Percentiles rank a stretch among this genome's conserved stretches.
Evolutionary conservation across 208 protist genomes (phyloP).

Genomic region (Strigomonas culicis): DNA sequence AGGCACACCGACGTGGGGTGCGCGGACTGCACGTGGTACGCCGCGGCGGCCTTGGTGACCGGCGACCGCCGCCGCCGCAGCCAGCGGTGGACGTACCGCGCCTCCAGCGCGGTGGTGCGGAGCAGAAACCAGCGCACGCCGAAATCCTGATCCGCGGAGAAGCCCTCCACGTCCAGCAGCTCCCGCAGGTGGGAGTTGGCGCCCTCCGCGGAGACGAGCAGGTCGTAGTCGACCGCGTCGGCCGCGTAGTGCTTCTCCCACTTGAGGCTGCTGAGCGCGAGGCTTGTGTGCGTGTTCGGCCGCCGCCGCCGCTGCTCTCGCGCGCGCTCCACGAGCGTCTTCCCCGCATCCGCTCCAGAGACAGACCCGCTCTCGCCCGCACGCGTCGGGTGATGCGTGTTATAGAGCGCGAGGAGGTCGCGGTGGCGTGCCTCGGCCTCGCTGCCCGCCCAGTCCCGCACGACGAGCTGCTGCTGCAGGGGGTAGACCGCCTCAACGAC

Average conservation of each 20-base stretch:
- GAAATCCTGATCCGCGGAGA: slow-evolving; percentile 70
- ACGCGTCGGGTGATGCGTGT: no score
- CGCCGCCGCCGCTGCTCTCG: slow-evolving; percentile 9
- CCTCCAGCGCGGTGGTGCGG: slow-evolving; percentile 31
- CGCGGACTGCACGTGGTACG: slow-evolving; percentile 50
- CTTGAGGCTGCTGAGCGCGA: slow-evolving; percentile 63
- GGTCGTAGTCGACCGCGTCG: slow-evolving; percentile 78
- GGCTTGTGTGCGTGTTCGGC: slow-evolving; percentile 43
- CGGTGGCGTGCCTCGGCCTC: slow-evolving; percentile 9
- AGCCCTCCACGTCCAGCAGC: slow-evolving; percentile 83
- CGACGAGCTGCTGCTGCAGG: slow-evolving; percentile 65
- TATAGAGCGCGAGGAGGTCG: slow-evolving; percentile 1
- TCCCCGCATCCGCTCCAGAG: background rate
- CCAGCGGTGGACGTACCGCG: slow-evolving; percentile 82
- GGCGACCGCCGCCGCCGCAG: slow-evolving; percentile 47
- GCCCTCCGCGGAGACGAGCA: slow-evolving; percentile 80
- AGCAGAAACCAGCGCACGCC: slow-evolving; percentile 76
- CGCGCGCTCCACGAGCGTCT: slow-evolving; percentile 12
- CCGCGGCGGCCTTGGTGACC: slow-evolving; percentile 23
- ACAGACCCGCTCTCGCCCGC: no score
- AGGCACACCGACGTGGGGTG: slow-evolving; percentile 55
- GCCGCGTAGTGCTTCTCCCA: slow-evolving; percentile 68
- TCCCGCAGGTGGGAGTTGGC: slow-evolving; percentile 75
- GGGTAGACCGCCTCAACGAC: slow-evolving; percentile 79
- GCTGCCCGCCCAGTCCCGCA: slow-evolving; percentile 51